A percentile compares a stretch with the other conserved stretches of the same genome.
phyloP scores from a whole-genome alignment of 495 filamentous ascomycete genomes.

The Aspergillus conjunctus region DNA sequence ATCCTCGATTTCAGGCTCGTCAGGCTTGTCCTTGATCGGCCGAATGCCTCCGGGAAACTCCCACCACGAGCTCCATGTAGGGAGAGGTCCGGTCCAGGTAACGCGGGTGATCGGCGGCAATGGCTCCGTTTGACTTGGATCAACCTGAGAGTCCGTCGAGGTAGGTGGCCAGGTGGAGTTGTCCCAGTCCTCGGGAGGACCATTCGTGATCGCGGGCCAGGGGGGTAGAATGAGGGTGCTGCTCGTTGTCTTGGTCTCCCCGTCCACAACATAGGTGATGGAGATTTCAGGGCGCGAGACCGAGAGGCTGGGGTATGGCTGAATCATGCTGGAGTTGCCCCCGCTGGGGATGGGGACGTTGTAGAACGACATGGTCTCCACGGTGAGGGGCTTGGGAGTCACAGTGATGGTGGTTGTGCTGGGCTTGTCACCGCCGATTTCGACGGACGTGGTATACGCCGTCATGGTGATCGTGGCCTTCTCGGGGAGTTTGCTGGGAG shows the following conservation, averaged over 20 bases:
- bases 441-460: constrained; percentile 1
- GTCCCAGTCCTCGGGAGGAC: not conserved
- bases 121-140: not conserved
- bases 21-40: constrained; percentile 4
- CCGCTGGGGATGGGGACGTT: not conserved
- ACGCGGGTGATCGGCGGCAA: not conserved
- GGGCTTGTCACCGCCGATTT: not conserved
- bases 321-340: not conserved
- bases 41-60: not conserved
- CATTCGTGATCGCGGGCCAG: not conserved
- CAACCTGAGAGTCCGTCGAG: not conserved
- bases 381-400: not conserved
- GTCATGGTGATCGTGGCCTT: not conserved
- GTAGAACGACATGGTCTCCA: not conserved
- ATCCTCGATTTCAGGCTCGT: not conserved
- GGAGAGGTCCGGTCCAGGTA: not conserved
- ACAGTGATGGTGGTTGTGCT: not conserved
- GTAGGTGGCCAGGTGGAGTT: not conserved
- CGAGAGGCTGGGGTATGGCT: constrained; percentile 1
- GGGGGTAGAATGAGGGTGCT: not conserved
- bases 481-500: not conserved
- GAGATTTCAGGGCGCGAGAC: not conserved
- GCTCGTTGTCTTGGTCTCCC: not conserved
- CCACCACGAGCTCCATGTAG: not conserved
- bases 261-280: not conserved